These are phyloP conservation scores for Phytophthora multivora DNA, from an alignment of 352 stramenopile species.

Conservation along the genomic window DNA sequence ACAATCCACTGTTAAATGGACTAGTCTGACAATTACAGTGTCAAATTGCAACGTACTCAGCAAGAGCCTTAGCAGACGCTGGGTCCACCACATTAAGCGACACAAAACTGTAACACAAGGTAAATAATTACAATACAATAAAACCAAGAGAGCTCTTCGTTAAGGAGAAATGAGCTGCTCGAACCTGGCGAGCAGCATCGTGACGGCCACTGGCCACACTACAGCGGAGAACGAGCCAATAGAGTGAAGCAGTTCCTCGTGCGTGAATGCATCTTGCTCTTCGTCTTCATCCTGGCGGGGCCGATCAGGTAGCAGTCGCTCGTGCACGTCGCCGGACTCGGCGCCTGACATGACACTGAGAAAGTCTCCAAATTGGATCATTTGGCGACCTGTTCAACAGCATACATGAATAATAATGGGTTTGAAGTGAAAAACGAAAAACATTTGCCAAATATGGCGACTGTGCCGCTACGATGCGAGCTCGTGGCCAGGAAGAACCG, in stretches of 20 bases:
- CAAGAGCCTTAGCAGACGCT: conserved; percentile 68
- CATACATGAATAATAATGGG: conserved; percentile 1
- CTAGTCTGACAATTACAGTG: too few species aligned
- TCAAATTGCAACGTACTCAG: conserved; percentile 51
- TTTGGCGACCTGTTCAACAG: neutral
- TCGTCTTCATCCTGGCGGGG: conserved; percentile 17
- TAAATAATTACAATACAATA: conserved; percentile 5
- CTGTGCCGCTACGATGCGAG: conserved; percentile 21
- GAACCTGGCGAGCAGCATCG: conserved; percentile 84
- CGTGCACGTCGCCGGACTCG: conserved; percentile 41
- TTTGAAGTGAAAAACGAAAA: conserved; percentile 28
- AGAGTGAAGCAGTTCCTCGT: conserved; percentile 85
- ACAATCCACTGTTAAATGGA: neutral
- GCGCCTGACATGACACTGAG: conserved; percentile 20
- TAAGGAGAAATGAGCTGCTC: neutral
- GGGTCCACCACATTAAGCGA: conserved; percentile 83
- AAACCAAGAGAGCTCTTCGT: neutral
- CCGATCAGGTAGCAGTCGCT: conserved; percentile 46
- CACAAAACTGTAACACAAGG: conserved; percentile 56
- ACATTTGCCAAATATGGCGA: conserved; percentile 6
- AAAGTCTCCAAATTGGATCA: conserved; percentile 14
- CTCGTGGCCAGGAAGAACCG: conserved; percentile 16
- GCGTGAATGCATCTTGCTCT: conserved; percentile 58
- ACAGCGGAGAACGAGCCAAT: conserved; percentile 88
- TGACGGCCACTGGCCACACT: conserved; percentile 76